phyloP scores from a whole-genome alignment of 495 filamentous ascomycete genomes.

The Podospora anserina region DNA sequence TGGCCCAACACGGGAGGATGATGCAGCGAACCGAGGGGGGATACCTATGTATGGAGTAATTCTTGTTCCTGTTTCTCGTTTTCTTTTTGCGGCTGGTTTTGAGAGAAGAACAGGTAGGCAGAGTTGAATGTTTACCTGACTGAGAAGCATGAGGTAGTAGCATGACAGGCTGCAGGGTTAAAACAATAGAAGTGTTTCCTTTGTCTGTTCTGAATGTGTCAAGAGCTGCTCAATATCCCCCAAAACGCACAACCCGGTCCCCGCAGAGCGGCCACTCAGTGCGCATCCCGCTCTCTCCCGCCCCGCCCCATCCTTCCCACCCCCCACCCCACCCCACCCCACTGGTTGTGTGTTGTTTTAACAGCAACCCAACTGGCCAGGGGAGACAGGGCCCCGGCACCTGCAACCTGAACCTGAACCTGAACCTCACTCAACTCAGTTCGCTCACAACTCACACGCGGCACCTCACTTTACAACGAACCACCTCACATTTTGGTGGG shows the following conservation, averaged over 20 bases:
- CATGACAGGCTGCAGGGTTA: too few species aligned
- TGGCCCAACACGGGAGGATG: background rate
- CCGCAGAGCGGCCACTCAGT: background rate
- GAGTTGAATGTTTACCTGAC: too few species aligned
- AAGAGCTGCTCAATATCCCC: background rate
- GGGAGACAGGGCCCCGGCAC: background rate
- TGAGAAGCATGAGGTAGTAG: too few species aligned
- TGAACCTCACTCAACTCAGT: background rate
- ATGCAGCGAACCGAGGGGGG: background rate
- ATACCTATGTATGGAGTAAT: too few species aligned
- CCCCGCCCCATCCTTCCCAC: slow-evolving; percentile 4
- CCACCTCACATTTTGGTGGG: background rate
- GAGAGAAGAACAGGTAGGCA: too few species aligned
- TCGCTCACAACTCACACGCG: background rate
- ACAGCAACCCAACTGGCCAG: background rate
- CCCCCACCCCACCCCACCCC: slow-evolving; percentile 4
- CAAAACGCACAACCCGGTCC: background rate
- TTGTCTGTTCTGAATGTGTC: background rate
- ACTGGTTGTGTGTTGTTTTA: background rate
- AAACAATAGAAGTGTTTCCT: too few species aligned
- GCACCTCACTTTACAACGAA: background rate
- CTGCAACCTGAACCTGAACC: background rate
- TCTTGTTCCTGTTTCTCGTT: too few species aligned
- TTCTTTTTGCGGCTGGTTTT: too few species aligned
- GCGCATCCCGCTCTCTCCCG: slow-evolving; percentile 5